Evolutionary conservation across 495 filamentous ascomycete species (phyloP).

Genomic region (Penicillium maclennaniae): DNA sequence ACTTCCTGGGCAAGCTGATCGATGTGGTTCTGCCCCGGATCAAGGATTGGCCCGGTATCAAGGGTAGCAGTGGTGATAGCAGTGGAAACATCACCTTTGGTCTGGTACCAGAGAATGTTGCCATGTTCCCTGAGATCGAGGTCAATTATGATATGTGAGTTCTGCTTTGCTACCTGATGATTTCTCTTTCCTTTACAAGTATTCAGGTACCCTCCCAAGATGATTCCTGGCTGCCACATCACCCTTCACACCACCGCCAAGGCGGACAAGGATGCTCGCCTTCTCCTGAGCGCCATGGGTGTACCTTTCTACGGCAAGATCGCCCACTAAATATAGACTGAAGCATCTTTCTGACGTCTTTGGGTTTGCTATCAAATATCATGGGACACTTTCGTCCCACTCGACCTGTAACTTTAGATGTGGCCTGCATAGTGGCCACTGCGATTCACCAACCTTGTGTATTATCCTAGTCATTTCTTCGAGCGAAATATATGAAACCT

Average conservation of each 20-base stretch:
- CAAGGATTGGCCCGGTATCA: constrained; percentile 87
- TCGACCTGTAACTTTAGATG: constrained; percentile 35
- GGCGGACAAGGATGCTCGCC: constrained; percentile 84
- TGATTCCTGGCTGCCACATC: constrained; percentile 89
- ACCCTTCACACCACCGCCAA: constrained; percentile 83
- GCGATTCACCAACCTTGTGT: constrained; percentile 25
- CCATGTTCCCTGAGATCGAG: constrained; percentile 88
- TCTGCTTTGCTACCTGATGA: not conserved
- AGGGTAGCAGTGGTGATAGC: constrained; percentile 73
- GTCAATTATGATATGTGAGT: constrained; percentile 86
- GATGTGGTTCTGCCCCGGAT: constrained; percentile 89
- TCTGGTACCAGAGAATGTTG: constrained; percentile 64
- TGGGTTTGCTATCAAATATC: constrained; percentile 4
- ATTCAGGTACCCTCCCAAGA: constrained; percentile 72
- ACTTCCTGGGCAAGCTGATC: constrained; percentile 81
- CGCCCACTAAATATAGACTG: constrained; percentile 37
- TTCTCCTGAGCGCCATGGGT: constrained; percentile 78
- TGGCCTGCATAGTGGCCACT: constrained; percentile 28
- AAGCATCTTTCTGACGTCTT: not conserved
- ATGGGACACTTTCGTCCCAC: constrained; percentile 15
- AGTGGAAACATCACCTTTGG: constrained; percentile 85
- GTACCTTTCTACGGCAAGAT: constrained; percentile 76
- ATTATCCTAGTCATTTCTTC: constrained; percentile 21
- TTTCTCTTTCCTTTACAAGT: not conserved
- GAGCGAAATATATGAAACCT: constrained; percentile 5